Conservation (phyloP, 768 basidiomycete species). For the Russula dissimulans region DNA sequence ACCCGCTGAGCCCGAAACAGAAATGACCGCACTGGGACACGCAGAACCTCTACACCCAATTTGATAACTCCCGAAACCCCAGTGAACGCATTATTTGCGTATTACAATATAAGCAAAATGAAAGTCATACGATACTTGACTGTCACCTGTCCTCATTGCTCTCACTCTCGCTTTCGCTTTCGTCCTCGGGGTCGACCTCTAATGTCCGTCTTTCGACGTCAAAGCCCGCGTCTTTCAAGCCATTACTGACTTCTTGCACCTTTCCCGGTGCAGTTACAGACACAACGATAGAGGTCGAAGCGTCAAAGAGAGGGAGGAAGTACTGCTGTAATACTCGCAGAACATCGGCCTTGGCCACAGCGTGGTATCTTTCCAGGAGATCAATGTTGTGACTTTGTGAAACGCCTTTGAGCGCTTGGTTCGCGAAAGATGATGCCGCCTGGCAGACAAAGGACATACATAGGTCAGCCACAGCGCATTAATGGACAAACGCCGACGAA, state of each 20-base stretch:
- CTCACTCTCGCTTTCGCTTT: slow-evolving; percentile 28
- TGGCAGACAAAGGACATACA: slow-evolving; percentile 24
- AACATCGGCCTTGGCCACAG: slow-evolving; percentile 73
- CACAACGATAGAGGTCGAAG: slow-evolving; percentile 66
- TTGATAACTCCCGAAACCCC: background rate
- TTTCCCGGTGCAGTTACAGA: slow-evolving; percentile 81
- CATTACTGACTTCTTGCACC: slow-evolving; percentile 56
- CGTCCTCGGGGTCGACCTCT: slow-evolving; percentile 49
- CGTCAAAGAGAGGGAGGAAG: slow-evolving; percentile 77
- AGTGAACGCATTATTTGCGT: too few relatives aligned
- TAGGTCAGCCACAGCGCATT: background rate
- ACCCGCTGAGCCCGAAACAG: slow-evolving; percentile 2
- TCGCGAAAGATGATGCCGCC: slow-evolving; percentile 78
- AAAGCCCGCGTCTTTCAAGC: slow-evolving; percentile 62
- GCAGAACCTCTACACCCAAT: background rate
- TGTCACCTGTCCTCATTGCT: slow-evolving; percentile 19
- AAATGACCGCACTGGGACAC: background rate
- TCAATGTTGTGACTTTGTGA: slow-evolving; percentile 63
- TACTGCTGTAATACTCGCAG: slow-evolving; percentile 57
- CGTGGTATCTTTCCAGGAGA: slow-evolving; percentile 70
- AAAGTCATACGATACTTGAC: background rate
- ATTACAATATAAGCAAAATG: too few relatives aligned
- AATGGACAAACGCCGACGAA: slow-evolving; percentile 30
- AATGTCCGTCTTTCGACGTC: slow-evolving; percentile 65
- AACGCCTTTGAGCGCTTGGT: slow-evolving; percentile 86